Conservation (phyloP, 257 asterid genomes). For the Mitragyna speciosa region DNA sequence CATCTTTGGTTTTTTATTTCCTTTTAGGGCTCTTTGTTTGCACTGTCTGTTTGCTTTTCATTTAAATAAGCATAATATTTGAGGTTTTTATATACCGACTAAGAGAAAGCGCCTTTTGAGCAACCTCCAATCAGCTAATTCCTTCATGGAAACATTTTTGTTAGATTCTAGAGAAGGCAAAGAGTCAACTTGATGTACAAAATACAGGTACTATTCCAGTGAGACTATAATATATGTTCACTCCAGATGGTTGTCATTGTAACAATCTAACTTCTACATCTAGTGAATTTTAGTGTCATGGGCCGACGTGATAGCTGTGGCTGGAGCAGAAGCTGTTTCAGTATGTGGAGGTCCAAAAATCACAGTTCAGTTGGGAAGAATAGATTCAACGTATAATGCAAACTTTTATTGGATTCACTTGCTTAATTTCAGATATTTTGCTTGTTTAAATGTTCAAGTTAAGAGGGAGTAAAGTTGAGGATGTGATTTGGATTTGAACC, state of each 20-base stretch:
- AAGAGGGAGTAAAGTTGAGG: no score
- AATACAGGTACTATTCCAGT: conserved; percentile 49
- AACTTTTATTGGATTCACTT: conserved; percentile 11
- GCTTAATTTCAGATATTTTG: background rate
- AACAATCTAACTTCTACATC: conserved; percentile 14
- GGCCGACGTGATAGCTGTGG: conserved; percentile 90
- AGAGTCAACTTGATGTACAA: conserved; percentile 57
- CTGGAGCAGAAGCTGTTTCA: conserved; percentile 89
- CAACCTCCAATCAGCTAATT: conserved; percentile 41
- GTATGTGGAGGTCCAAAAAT: conserved; percentile 90
- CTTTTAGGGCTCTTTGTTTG: conserved; percentile 1
- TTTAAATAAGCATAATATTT: conserved; percentile 19
- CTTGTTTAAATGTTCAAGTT: conserved; percentile 4
- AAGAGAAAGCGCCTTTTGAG: conserved; percentile 26
- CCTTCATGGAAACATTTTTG: conserved; percentile 43
- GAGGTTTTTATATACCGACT: conserved; percentile 27
- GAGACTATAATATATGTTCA: background rate
- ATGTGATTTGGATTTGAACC: background rate
- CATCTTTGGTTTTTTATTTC: background rate
- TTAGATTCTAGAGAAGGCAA: conserved; percentile 79
- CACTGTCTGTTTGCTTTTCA: conserved; percentile 1
- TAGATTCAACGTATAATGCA: conserved; percentile 60
- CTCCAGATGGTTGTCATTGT: background rate
- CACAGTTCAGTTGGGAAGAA: conserved; percentile 67
- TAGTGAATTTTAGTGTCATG: conserved; percentile 62